Conservation (phyloP, 345 rosid genomes). For the Limnanthes douglasii region DNA sequence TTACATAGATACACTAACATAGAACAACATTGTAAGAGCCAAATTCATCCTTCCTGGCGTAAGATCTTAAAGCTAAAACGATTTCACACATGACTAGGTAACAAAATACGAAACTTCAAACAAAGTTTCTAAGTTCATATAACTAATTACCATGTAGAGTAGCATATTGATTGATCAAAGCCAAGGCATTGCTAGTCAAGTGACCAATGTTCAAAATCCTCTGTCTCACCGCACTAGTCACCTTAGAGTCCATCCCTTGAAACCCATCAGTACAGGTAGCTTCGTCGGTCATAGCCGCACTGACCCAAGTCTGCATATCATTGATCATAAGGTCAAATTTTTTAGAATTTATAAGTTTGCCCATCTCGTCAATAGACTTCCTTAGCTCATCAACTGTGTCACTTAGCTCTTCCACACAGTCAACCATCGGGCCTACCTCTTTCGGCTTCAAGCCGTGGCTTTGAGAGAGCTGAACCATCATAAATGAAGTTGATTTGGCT, state of each 20-base stretch:
- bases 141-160: conserved; percentile 17
- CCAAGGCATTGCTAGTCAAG: conserved; percentile 78
- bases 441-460: conserved; percentile 23
- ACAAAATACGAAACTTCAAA: too few species aligned
- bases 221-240: conserved; percentile 36
- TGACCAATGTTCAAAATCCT: conserved; percentile 54
- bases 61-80: too few species aligned
- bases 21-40: too few species aligned
- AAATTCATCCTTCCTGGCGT: too few species aligned
- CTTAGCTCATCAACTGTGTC: conserved; percentile 41
- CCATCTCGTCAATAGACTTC: conserved; percentile 46
- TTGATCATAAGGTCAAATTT: too few species aligned
- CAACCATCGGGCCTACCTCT: conserved; percentile 43
- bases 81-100: too few species aligned
- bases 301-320: conserved; percentile 90
- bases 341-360: too few species aligned
- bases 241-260: conserved; percentile 45
- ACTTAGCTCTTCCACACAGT: conserved; percentile 50
- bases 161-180: conserved; percentile 54
- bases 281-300: conserved; percentile 94
- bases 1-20: too few species aligned
- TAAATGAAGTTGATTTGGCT: conserved; percentile 21
- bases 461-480: conserved; percentile 30
- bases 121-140: too few species aligned
- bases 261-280: conserved; percentile 83